These are phyloP conservation scores for Ambrosia artemisiifolia DNA, from an alignment of 129 eudicot species.

Conservation along the genomic window DNA sequence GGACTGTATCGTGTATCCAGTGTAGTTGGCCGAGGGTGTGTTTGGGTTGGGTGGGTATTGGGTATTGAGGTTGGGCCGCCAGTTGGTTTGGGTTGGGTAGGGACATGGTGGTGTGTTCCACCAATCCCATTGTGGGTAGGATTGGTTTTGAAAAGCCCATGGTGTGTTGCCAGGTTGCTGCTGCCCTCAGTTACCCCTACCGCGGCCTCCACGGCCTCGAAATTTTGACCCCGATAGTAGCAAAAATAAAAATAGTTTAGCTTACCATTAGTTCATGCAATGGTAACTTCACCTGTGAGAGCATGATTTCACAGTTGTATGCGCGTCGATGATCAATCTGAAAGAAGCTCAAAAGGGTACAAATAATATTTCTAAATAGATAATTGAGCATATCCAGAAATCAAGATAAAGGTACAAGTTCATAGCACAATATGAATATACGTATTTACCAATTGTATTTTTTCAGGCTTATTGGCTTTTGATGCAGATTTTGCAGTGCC, in stretches of 20 bases:
- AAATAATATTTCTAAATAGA: background rate
- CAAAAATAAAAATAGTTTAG: slow-evolving; percentile 19
- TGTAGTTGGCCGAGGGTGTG: too few species aligned
- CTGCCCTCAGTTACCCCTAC: too few species aligned
- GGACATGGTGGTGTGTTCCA: too few species aligned
- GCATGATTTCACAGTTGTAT: slow-evolving; percentile 97
- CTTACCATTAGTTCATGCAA: slow-evolving; percentile 88
- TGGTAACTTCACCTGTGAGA: slow-evolving; percentile 89
- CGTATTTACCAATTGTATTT: slow-evolving; percentile 78
- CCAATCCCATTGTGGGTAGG: too few species aligned
- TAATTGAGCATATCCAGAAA: background rate
- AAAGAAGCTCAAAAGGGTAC: slow-evolving; percentile 11
- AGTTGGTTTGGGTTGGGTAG: too few species aligned
- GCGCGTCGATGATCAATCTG: slow-evolving; percentile 94
- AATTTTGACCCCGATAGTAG: background rate
- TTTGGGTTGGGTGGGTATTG: too few species aligned
- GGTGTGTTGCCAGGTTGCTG: too few species aligned
- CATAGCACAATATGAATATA: slow-evolving; percentile 2
- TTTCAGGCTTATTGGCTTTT: slow-evolving; percentile 60
- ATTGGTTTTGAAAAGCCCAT: too few species aligned
- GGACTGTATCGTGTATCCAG: too few species aligned
- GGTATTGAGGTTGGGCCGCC: too few species aligned
- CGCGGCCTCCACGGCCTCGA: background rate
- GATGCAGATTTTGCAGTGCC: slow-evolving; percentile 44
- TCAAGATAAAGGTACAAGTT: slow-evolving; percentile 1